Base-by-base conservation (phyloP, 202 grass and related monocot genomes). In the Cymbopogon flexuosus region DNA sequence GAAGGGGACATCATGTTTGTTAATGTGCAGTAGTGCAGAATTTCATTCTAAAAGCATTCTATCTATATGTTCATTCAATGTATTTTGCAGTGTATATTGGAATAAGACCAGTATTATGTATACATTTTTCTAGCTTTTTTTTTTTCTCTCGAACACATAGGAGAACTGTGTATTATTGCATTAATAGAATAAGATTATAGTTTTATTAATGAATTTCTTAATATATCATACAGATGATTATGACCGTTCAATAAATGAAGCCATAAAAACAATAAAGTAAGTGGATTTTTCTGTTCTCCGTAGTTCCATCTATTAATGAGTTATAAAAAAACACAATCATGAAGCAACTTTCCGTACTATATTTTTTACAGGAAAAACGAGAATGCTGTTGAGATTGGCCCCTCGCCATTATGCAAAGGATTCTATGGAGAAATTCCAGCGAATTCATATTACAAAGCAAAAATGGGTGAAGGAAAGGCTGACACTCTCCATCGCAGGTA, bases 191-290 rank as follows among this genome's bases (percentile, higher is more conserved):
- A 57, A 22, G 0, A 57, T 10, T 22, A 1, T 52, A 57, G 54
- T 22, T 23, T 24, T 58, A 58, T 58, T 58, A 57, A 57, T 22
- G 54, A 57, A 22, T 22, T 57, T 21, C 54, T 57, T 81, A 49
- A 61, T 76, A 64, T 54, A 77, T 71, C 73, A 75, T 89, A 85
- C 95, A 98, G 95, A 98, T 93, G 95, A 98, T 69, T 98, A 93
- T 88, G 95, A 98, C 1, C 91, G 88, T 42, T 98, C 92, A 84
- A 97, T 98, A 87, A 94, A 93, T 8, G 95, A 98, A 81, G 95
- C 95, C 65, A 94, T 98, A 81, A 94, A 94, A 88, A 75, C 84
- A 62, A 98, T 85, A 83, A 98, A 86, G 95, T 98, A 93, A 15
- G 95, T 89, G 61, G 11, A 88, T 70, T 63, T 62, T 68, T 92